These are phyloP conservation scores for Fusarium agapanthi DNA, from an alignment of 2,329 filamentous ascomycete species.

Conservation along the genomic window DNA sequence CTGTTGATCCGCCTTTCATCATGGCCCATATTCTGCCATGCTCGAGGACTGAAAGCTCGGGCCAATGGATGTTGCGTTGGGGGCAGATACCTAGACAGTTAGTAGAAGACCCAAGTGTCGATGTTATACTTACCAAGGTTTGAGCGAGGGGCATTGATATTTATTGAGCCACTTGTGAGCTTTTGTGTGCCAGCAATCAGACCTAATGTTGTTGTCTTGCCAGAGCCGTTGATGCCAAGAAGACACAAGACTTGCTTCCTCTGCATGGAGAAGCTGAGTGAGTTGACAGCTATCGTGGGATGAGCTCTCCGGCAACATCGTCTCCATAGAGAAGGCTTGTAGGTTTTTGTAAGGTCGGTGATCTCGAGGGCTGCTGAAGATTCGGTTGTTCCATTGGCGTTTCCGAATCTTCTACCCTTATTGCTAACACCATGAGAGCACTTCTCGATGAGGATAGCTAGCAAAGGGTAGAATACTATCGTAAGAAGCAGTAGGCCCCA, in stretches of 20 bases:
- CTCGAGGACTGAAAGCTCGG: slow-evolving; percentile 5
- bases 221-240: slow-evolving; percentile 82
- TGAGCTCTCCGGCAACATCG: background rate
- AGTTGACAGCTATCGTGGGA: background rate
- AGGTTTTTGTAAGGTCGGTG: background rate
- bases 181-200: slow-evolving; percentile 77
- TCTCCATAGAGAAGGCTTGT: background rate
- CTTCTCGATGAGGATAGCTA: background rate
- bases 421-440: background rate
- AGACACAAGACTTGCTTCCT: slow-evolving; percentile 70
- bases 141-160: background rate
- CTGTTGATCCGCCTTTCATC: slow-evolving; percentile 5
- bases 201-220: slow-evolving; percentile 84
- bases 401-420: background rate
- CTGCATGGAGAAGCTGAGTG: background rate
- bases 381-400: background rate
- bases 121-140: background rate
- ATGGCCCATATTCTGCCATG: background rate
- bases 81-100: slow-evolving; percentile 1
- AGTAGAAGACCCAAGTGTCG: slow-evolving; percentile 11
- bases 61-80: slow-evolving; percentile 16
- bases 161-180: background rate
- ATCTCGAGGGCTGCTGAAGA: background rate
- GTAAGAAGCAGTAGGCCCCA: background rate
- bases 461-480: background rate